Evolutionary conservation across 495 filamentous ascomycete genomes (phyloP), one percentile per base, ranked within the genome.

Genomic region (Rhypophila decipiens): DNA sequence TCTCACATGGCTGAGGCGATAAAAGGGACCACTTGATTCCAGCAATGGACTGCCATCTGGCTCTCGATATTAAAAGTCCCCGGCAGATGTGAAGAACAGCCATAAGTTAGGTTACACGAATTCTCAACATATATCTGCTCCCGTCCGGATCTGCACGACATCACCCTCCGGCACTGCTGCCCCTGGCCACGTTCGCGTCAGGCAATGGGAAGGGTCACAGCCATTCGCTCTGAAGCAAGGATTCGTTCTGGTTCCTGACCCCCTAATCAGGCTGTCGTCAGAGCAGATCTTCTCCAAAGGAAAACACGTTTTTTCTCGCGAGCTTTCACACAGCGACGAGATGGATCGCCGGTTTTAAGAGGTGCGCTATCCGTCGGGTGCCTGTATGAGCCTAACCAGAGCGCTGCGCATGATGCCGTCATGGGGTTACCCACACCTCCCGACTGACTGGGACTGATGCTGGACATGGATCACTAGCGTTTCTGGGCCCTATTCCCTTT

Each of bases 351-450:
- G 37, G 27, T 22, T 24, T 24, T 34, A 22, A 22, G 7, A 36
- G 42, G 49, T 52, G 51, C 50, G 38, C 42, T 54, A 49, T 34
- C 57, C 47, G 54, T 47, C 51, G 24, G 23, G 47, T 39, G 19
- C 19, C 34, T 37, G 29, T 45, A 17, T 43, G 23, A 49, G 34
- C 42, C 44, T 29, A n/a, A 50, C 46, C 19, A 50, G 49, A 50
- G 31, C 49, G 19, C 34, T 39, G 21, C 44, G 24, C 49, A 55
- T 55, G 39, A 49, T 50, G 24, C 19, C 34, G 42, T 43, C 47
- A 31, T 37, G 24, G 20, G 13, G 19, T 20, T 24, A 21, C 37
- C 41, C 42, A 36, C 29, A 21, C 48, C 43, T 57, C 49, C 56
- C 59, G 29, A 27, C 34, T 19, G 51, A 34, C 42, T 46, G 59